phyloP scores from a whole-genome alignment of 495 filamentous ascomycete genomes.

The Neurospora hispaniola region DNA sequence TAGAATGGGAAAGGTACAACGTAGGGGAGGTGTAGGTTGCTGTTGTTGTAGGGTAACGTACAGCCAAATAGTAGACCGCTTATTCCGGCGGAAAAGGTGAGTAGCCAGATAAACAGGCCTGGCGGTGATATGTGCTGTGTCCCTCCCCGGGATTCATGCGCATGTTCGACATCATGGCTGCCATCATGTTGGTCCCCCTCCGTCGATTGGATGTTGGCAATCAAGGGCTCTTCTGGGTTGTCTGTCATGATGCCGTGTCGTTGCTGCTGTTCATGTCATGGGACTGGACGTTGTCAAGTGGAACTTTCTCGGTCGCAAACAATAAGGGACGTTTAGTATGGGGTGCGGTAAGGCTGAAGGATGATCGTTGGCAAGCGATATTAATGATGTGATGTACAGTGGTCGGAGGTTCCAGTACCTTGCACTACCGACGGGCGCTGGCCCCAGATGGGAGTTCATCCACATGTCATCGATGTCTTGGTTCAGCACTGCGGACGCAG shows the following conservation, averaged over 20 bases:
- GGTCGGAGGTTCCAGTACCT: neutral
- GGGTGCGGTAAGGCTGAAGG: neutral
- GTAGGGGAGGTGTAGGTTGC: neutral
- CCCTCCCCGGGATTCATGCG: slow-evolving; percentile 2
- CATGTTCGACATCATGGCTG: neutral
- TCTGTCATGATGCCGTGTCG: slow-evolving; percentile 5
- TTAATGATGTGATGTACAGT: neutral
- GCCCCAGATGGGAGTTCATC: neutral
- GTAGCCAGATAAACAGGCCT: slow-evolving; percentile 51
- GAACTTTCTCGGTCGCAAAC: neutral
- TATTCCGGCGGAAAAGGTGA: slow-evolving; percentile 74
- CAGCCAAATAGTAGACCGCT: slow-evolving; percentile 85
- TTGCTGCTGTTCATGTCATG: neutral
- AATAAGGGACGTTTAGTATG: neutral
- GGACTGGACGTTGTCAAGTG: neutral
- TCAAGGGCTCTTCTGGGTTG: slow-evolving; percentile 19
- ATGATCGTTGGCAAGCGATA: neutral
- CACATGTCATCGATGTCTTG: neutral
- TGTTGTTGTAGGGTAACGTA: slow-evolving; percentile 32
- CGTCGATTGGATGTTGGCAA: slow-evolving; percentile 4
- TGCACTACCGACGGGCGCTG: neutral
- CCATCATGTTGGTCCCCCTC: neutral
- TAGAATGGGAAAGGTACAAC: too few relatives aligned
- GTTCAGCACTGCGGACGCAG: neutral
- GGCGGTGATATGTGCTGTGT: slow-evolving; percentile 11